Evolutionary conservation across 2,329 filamentous ascomycete genomes (phyloP).

Genomic region (Colletotrichum godetiae): DNA sequence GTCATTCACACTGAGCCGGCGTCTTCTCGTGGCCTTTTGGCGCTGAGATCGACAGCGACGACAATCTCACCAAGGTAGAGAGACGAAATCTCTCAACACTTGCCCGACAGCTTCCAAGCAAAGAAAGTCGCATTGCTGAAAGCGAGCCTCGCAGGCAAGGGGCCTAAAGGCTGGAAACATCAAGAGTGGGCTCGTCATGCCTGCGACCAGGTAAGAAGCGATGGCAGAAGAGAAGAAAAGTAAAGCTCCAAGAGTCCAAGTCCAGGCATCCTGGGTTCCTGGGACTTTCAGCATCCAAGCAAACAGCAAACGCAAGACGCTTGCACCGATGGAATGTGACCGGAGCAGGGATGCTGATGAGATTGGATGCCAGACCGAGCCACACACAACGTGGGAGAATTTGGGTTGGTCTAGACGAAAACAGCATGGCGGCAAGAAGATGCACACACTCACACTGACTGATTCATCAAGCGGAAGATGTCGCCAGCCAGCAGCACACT

Average conservation of each 20-base stretch:
- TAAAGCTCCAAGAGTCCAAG: not conserved
- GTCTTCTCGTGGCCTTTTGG: not conserved
- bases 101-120: no score
- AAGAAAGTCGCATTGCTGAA: no score
- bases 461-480: conserved; percentile 11
- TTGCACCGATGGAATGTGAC: conserved; percentile 28
- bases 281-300: conserved; percentile 1
- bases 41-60: not conserved
- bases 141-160: no score
- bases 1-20: not conserved
- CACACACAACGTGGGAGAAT: conserved; percentile 18
- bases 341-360: conserved; percentile 26
- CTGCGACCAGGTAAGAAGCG: not conserved
- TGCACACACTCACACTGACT: conserved; percentile 5
- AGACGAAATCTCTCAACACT: no score
- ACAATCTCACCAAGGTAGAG: no score
- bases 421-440: conserved; percentile 20
- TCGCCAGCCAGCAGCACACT: not conserved
- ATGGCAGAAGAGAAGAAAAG: not conserved
- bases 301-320: conserved; percentile 13
- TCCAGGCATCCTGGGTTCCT: not conserved
- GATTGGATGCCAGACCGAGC: conserved; percentile 21
- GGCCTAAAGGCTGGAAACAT: not conserved
- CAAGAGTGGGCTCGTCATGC: not conserved
- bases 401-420: conserved; percentile 31